phyloP scores from a whole-genome alignment of 2,329 filamentous ascomycete genomes.

The Paecilomyces variotii region DNA sequence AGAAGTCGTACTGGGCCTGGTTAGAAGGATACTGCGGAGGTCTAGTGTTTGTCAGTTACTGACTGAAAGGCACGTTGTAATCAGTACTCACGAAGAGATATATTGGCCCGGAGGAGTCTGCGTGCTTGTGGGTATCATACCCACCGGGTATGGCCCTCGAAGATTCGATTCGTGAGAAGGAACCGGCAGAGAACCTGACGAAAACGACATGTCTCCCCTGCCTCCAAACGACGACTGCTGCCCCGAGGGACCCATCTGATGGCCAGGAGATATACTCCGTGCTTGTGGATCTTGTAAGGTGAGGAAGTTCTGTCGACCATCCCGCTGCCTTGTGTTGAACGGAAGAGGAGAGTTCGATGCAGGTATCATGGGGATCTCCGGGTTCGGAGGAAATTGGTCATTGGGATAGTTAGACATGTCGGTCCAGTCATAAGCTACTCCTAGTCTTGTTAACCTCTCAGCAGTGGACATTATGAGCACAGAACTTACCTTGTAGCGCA shows the following conservation, averaged over 20 bases:
- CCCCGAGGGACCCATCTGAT: neutral
- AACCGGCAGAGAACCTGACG: neutral
- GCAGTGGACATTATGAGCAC: neutral
- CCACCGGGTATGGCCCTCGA: conserved; percentile 13
- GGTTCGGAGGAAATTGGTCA: conserved; percentile 18
- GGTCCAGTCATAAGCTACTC: conserved; percentile 2
- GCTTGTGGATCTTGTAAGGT: neutral
- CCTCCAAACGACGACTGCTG: neutral
- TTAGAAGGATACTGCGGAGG: conserved; percentile 26
- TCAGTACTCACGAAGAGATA: conserved; percentile 14
- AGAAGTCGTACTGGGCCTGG: conserved; percentile 26
- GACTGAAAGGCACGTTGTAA: neutral
- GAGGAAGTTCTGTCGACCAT: conserved; percentile 1
- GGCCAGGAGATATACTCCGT: neutral
- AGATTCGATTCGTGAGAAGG: neutral
- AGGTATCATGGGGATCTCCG: conserved; percentile 20
- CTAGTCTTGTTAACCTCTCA: conserved; percentile 1
- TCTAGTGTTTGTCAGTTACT: conserved; percentile 12
- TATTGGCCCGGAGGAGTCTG: conserved; percentile 16
- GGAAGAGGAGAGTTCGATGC: conserved; percentile 17
- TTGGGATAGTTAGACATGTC: conserved; percentile 4
- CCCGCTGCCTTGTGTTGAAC: conserved; percentile 16
- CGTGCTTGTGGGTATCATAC: conserved; percentile 10
- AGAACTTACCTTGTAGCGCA: conserved; percentile 4
- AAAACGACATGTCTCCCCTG: neutral